phyloP scores from a whole-genome alignment of 768 basidiomycete genomes.

The Tulasnella sp. region DNA sequence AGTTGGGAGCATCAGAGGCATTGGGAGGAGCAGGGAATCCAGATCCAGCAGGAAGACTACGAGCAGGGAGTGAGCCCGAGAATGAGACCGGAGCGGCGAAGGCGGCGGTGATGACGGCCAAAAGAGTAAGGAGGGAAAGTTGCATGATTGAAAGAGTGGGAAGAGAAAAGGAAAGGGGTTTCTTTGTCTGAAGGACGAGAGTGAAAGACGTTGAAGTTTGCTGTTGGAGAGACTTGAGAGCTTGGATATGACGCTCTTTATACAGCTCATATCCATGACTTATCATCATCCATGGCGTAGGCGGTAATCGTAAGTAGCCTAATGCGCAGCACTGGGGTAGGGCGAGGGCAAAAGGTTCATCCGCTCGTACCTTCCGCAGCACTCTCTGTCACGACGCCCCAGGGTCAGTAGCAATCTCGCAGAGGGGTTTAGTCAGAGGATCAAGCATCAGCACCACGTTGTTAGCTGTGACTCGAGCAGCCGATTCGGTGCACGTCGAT shows the following conservation, averaged over 20 bases:
- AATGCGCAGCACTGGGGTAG: neutral
- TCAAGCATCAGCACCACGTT: too few relatives aligned
- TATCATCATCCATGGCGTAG: neutral
- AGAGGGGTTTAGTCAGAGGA: neutral
- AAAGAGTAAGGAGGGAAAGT: neutral
- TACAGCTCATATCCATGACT: neutral
- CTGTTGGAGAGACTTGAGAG: neutral
- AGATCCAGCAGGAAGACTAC: neutral
- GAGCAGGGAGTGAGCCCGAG: neutral
- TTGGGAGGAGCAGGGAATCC: neutral
- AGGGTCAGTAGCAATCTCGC: neutral
- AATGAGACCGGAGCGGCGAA: neutral
- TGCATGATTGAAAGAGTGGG: neutral
- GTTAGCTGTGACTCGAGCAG: too few relatives aligned
- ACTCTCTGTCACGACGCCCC: neutral
- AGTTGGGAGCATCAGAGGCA: neutral
- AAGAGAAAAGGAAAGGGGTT: neutral
- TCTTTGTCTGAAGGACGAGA: neutral
- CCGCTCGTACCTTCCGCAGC: neutral
- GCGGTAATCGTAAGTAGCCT: neutral
- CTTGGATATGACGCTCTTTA: neutral
- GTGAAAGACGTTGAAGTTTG: neutral
- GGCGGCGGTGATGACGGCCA: neutral
- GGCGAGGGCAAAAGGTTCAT: neutral
- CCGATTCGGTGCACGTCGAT: too few relatives aligned